These are phyloP conservation scores for Diophrys appendiculata DNA, from an alignment of 73 alveolate species.

Conservation along the genomic window DNA sequence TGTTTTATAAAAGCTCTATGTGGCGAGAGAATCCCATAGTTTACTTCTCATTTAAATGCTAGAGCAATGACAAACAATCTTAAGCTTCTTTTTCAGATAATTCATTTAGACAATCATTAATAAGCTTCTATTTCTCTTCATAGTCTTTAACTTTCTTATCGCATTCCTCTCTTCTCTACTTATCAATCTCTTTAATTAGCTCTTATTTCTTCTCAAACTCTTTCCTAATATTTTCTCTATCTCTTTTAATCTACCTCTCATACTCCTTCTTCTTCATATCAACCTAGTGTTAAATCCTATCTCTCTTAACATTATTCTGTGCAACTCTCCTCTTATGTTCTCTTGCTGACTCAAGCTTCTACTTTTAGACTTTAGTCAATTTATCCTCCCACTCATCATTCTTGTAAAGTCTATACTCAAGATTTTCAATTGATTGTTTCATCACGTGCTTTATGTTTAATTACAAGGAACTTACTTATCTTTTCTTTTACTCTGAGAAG, in stretches of 20 bases:
- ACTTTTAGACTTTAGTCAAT: neutral
- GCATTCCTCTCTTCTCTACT: neutral
- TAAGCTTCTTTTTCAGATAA: neutral
- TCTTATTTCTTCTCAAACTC: neutral
- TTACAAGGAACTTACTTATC: too few species aligned
- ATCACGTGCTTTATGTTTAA: too few species aligned
- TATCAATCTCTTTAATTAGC: neutral
- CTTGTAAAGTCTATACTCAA: slow-evolving; percentile 8
- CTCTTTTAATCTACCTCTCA: neutral
- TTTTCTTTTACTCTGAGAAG: neutral
- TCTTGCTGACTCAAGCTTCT: neutral
- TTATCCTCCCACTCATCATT: neutral
- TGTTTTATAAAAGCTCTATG: neutral
- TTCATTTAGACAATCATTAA: neutral
- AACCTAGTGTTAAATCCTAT: neutral
- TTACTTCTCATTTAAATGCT: neutral
- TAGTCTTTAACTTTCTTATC: neutral
- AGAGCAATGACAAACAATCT: neutral
- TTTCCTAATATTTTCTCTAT: neutral
- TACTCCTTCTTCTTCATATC: neutral
- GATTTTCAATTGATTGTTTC: neutral
- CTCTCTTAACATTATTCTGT: neutral
- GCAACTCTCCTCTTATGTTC: neutral
- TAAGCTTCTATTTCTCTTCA: neutral
- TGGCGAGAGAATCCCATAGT: neutral